phyloP scores from a whole-genome alignment of 306 rosid genomes.

The Dicorynia guianensis region DNA sequence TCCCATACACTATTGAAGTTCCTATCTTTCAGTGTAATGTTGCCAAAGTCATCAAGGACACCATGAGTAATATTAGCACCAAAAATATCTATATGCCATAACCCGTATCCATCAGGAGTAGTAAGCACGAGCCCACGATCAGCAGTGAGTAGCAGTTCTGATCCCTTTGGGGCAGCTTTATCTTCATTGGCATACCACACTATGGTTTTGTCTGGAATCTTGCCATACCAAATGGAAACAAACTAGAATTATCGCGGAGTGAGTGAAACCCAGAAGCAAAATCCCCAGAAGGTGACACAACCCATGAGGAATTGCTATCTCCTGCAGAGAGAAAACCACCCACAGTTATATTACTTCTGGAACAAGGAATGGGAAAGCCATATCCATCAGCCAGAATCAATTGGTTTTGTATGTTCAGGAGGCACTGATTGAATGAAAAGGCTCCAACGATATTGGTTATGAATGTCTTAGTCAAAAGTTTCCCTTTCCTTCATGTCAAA shows the following conservation, averaged over 20 bases:
- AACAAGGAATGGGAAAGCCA: neutral
- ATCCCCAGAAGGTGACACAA: conserved; percentile 47
- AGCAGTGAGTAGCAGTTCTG: conserved; percentile 37
- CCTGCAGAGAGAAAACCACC: conserved; percentile 37
- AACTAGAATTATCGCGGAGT: neutral
- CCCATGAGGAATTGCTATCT: conserved; percentile 38
- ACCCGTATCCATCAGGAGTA: neutral
- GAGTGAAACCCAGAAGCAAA: conserved; percentile 50
- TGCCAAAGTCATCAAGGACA: neutral
- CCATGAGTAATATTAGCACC: neutral
- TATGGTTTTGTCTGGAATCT: conserved; percentile 30
- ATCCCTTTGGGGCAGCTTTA: conserved; percentile 26
- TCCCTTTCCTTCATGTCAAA: too few species aligned
- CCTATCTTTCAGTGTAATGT: neutral
- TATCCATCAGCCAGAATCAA: neutral
- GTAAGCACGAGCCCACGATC: conserved; percentile 36
- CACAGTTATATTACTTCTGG: neutral
- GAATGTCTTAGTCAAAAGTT: too few species aligned
- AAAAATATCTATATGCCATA: neutral
- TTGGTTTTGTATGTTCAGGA: too few species aligned
- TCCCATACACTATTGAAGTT: conserved; percentile 32
- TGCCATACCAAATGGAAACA: conserved; percentile 51
- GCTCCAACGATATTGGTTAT: too few species aligned
- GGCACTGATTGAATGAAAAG: too few species aligned
- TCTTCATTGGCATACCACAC: conserved; percentile 49